Base-by-base conservation (phyloP, 2,329 filamentous ascomycete species). In the Alternaria dauci region DNA sequence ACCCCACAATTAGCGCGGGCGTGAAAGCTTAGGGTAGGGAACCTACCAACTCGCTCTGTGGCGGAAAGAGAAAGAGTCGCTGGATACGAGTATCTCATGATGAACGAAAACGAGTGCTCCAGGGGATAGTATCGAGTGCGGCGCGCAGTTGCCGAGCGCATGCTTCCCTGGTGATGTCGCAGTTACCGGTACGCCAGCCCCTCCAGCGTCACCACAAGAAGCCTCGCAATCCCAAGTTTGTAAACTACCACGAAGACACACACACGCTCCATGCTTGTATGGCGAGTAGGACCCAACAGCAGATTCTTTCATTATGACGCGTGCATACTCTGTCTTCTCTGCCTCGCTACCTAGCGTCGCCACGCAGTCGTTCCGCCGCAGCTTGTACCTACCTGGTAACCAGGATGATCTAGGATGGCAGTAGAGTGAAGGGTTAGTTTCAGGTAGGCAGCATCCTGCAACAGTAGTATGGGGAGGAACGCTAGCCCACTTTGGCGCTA, bases 1-100 rank as follows among this genome's bases (percentile, higher is more conserved):
- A 50, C 59, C 59, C 62, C 59, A 64, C 55, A 62, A 46, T 30
- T 54, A 39, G 39, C 57, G 34, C 38, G 51, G 25, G 8, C 11
- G 25, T 41, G 9, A 46, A 59, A 51, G 55, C 55, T 63, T 53
- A 47, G 39, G 44, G 25, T 12, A 23, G 20, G 5, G 8, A 36
- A 20, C 8, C 30, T 36, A 14, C 18, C 14, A 36, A 20, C 18
- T 48, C 8, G 18, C 5, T 2, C 5, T 23, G 46, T 20, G 20
- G 14, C 18, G 25, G 23, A 6, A 34, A 14, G 18, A 25, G 1
- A 11, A 18, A 18, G 12, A 8, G 18, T 47, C 9, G 28, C 28
- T 47, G 11, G 0, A 12, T 20, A n/a, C 1, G 7, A n/a, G 8
- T 47, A n/a, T 23, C 8, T 32, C 28, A 12, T 23, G 28, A 47